Evolutionary conservation across 148 eudicot genomes (phyloP).

Genomic region (Rhododendron mucronatum): DNA sequence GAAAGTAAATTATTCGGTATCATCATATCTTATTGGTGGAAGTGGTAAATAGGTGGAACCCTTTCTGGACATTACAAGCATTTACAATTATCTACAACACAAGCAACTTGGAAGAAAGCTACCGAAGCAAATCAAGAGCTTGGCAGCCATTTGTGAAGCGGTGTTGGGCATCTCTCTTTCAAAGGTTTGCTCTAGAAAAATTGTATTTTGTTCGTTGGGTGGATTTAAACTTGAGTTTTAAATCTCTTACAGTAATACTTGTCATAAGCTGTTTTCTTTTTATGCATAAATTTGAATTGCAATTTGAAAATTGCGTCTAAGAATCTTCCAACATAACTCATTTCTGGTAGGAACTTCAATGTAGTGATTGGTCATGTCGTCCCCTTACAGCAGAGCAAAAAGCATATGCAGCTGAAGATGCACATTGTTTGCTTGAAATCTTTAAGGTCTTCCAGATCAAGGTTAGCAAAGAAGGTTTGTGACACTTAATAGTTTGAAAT

Average conservation of each 20-base stretch:
- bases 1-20: neutral
- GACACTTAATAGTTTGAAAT: slow-evolving; percentile 11
- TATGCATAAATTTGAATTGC: neutral
- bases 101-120: slow-evolving; percentile 45
- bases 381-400: slow-evolving; percentile 90
- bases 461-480: slow-evolving; percentile 67
- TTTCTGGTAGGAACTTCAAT: slow-evolving; percentile 76
- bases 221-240: neutral
- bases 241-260: neutral
- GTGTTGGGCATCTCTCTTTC: slow-evolving; percentile 70
- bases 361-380: slow-evolving; percentile 98
- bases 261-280: neutral
- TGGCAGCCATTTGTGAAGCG: slow-evolving; percentile 78
- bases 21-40: neutral
- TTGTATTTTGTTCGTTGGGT: neutral
- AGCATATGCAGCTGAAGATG: slow-evolving; percentile 88
- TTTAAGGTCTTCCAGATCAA: slow-evolving; percentile 59
- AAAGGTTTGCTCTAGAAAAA: slow-evolving; percentile 43
- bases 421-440: slow-evolving; percentile 76
- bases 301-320: neutral
- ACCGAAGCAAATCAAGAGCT: slow-evolving; percentile 74
- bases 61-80: slow-evolving; percentile 67
- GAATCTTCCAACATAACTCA: neutral
- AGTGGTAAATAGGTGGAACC: slow-evolving; percentile 67
- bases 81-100: slow-evolving; percentile 52